Percentiles rank a stretch among this genome's conserved stretches.
These are phyloP conservation scores for Pseudogymnoascus sp. DNA, from an alignment of 2,329 filamentous ascomycete species.

Conservation along the genomic window DNA sequence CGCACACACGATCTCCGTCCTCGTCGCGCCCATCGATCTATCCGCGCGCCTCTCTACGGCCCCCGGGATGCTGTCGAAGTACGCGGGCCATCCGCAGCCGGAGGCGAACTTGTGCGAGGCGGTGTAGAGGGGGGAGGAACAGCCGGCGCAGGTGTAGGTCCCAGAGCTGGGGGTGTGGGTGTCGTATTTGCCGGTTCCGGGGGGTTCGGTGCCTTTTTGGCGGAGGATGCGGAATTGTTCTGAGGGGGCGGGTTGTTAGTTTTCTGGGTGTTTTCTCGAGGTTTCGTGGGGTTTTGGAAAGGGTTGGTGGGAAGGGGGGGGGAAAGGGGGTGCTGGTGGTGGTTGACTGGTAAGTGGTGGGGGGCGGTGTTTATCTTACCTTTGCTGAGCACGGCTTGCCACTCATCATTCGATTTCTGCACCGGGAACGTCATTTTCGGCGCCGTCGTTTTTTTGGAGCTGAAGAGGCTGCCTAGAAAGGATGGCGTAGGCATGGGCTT, in stretches of 20 bases:
- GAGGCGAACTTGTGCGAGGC: constrained; percentile 93
- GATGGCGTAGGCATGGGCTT: constrained; percentile 70
- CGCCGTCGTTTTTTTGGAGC: constrained; percentile 40
- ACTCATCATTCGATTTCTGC: constrained; percentile 72
- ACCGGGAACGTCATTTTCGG: constrained; percentile 68
- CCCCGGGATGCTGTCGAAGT: constrained; percentile 89
- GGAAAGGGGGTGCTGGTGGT: background rate
- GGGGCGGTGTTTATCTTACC: constrained; percentile 46
- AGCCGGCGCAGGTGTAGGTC: constrained; percentile 81
- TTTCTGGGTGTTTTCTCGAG: background rate
- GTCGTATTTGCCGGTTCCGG: constrained; percentile 75
- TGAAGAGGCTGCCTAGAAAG: constrained; percentile 70
- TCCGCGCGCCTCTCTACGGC: constrained; percentile 80
- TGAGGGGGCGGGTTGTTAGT: constrained; percentile 29
- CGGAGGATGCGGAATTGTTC: constrained; percentile 94
- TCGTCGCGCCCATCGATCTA: constrained; percentile 65
- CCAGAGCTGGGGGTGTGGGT: constrained; percentile 71
- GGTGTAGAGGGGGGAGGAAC: constrained; percentile 81
- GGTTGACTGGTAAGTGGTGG: background rate
- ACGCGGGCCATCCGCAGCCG: constrained; percentile 95
- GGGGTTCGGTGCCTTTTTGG: constrained; percentile 80
- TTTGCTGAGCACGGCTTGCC: constrained; percentile 73
- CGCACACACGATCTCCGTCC: constrained; percentile 88
- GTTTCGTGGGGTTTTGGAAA: no score
- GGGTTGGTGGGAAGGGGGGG: background rate